phyloP scores from a whole-genome alignment of 2,329 filamentous ascomycete species.

The Pezicula rhizophila region DNA sequence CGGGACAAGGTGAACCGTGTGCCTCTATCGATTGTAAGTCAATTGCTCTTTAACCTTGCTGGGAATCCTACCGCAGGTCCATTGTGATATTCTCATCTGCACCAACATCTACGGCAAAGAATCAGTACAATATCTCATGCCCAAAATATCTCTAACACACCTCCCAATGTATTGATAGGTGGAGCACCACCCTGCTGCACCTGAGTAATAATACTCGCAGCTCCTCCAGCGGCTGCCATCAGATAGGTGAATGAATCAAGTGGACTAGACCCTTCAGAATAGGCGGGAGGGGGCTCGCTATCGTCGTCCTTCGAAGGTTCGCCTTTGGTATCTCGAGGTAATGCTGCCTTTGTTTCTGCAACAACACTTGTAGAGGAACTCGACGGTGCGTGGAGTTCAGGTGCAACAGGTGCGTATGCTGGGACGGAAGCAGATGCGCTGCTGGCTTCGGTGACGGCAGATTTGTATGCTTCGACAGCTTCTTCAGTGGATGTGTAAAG shows the following conservation, averaged over 20 bases:
- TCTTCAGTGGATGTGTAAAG: constrained; percentile 42
- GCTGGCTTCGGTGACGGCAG: constrained; percentile 30
- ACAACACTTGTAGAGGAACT: constrained; percentile 38
- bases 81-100: constrained; percentile 92
- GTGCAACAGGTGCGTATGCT: constrained; percentile 44
- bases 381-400: constrained; percentile 26
- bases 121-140: constrained; percentile 2
- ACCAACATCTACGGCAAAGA: constrained; percentile 56
- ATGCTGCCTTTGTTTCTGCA: constrained; percentile 76
- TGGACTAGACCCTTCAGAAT: constrained; percentile 90
- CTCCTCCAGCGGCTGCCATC: constrained; percentile 96
- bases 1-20: constrained; percentile 89
- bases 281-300: constrained; percentile 89
- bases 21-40: constrained; percentile 53
- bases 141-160: constrained; percentile 39
- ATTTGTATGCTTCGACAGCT: constrained; percentile 31
- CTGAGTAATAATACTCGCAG: constrained; percentile 98
- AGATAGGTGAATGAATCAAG: constrained; percentile 90
- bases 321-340: constrained; percentile 76
- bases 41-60: constrained; percentile 2
- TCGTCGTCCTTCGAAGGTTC: constrained; percentile 71
- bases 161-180: constrained; percentile 83
- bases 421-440: constrained; percentile 36
- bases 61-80: constrained; percentile 70
- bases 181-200: constrained; percentile 86